Conservation (phyloP, 1,284 basidiomycete species). For the Marasmius tenuissimus region DNA sequence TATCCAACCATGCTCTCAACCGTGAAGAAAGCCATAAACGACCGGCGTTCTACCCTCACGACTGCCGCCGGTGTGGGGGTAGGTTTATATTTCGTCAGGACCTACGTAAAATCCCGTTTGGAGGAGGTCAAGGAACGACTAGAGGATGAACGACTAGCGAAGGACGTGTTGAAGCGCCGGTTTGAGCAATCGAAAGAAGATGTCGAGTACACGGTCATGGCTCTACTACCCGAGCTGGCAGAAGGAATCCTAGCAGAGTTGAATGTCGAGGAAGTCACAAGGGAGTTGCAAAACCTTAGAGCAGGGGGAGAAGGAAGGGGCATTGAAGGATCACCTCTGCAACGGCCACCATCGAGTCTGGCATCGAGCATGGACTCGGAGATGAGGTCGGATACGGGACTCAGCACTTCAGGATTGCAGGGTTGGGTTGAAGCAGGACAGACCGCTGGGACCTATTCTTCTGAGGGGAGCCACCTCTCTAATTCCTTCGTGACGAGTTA, state of each 20-base stretch:
- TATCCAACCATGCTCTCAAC: slow-evolving; percentile 6
- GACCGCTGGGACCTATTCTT: slow-evolving; percentile 27
- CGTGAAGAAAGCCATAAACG: background rate
- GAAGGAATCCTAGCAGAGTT: slow-evolving; percentile 73
- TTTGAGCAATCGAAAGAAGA: slow-evolving; percentile 86
- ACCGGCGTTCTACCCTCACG: slow-evolving; percentile 31
- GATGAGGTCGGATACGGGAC: slow-evolving; percentile 18
- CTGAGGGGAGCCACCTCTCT: slow-evolving; percentile 27
- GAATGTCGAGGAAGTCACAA: slow-evolving; percentile 81
- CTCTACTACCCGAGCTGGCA: slow-evolving; percentile 77
- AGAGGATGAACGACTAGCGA: slow-evolving; percentile 61
- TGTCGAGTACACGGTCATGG: slow-evolving; percentile 78
- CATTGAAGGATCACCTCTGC: slow-evolving; percentile 19
- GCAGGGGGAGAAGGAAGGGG: background rate
- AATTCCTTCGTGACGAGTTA: slow-evolving; percentile 37
- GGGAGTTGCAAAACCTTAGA: slow-evolving; percentile 56
- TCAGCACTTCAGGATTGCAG: slow-evolving; percentile 29
- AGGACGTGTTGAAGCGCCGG: slow-evolving; percentile 65
- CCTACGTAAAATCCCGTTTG: slow-evolving; percentile 66
- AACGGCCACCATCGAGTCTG: slow-evolving; percentile 39
- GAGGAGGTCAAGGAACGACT: slow-evolving; percentile 72
- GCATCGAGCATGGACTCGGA: slow-evolving; percentile 46
- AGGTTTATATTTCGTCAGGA: slow-evolving; percentile 66
- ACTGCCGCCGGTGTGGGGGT: slow-evolving; percentile 46
- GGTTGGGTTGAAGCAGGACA: slow-evolving; percentile 52